phyloP scores from a whole-genome alignment of 495 filamentous ascomycete genomes.

The Aspergillus ellipticus region DNA sequence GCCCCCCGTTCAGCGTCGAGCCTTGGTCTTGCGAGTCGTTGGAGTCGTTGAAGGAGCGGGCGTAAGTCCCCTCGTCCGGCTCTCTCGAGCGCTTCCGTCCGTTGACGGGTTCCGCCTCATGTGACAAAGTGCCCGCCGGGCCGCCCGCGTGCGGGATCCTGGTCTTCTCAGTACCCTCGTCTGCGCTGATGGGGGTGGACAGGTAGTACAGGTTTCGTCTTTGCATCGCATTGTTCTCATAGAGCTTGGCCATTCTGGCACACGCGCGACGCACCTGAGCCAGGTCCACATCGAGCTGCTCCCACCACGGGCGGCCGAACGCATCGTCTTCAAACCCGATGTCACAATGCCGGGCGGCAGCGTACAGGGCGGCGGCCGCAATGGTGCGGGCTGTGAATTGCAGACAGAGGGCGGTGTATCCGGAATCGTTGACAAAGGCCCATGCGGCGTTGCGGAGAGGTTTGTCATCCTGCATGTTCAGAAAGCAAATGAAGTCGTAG shows the following conservation, averaged over 20 bases:
- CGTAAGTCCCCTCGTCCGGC: conserved; percentile 27
- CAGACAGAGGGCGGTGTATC: conserved; percentile 79
- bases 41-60: conserved; percentile 6
- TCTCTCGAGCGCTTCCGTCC: conserved; percentile 45
- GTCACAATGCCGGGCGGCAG: conserved; percentile 65
- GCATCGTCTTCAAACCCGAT: conserved; percentile 70
- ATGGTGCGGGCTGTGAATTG: conserved; percentile 73
- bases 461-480: conserved; percentile 69
- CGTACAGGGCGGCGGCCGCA: conserved; percentile 82
- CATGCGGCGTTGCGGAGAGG: conserved; percentile 77
- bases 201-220: conserved; percentile 43
- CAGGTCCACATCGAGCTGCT: conserved; percentile 59
- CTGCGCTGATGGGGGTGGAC: conserved; percentile 28
- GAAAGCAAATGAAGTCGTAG: conserved; percentile 67
- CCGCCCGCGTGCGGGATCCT: conserved; percentile 26
- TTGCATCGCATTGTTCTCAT: conserved; percentile 61
- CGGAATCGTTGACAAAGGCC: conserved; percentile 88
- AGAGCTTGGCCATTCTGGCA: conserved; percentile 68
- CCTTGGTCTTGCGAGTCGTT: conserved; percentile 6
- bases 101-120: conserved; percentile 19
- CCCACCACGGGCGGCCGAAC: conserved; percentile 84
- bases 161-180: conserved; percentile 30
- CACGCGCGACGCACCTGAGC: conserved; percentile 62
- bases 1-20: conserved; percentile 24
- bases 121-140: conserved; percentile 23